phyloP scores from a whole-genome alignment of 1,139 yeast genomes.

The Meyerozyma sp. region DNA sequence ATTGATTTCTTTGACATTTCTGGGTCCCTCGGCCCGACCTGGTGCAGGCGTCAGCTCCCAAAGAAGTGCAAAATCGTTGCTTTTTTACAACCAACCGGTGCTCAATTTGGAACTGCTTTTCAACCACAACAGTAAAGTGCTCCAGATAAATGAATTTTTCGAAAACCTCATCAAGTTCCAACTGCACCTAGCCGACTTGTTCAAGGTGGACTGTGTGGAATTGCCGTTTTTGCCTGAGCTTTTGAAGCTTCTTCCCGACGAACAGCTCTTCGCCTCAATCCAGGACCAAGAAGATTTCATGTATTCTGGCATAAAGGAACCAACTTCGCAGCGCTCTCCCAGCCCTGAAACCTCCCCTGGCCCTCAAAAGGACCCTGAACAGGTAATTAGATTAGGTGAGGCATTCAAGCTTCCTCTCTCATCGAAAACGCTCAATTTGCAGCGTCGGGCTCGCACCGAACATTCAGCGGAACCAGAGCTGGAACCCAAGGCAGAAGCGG shows the following conservation, averaged over 20 bases:
- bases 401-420: constrained; percentile 36
- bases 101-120: constrained; percentile 25
- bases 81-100: constrained; percentile 25
- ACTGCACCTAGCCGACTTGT: constrained; percentile 19
- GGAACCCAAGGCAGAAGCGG: constrained; percentile 1
- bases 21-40: constrained; percentile 4
- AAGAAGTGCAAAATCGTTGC: constrained; percentile 6
- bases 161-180: constrained; percentile 37
- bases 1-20: constrained; percentile 22
- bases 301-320: constrained; percentile 13
- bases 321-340: neutral
- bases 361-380: constrained; percentile 14
- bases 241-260: constrained; percentile 24
- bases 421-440: constrained; percentile 37
- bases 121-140: constrained; percentile 20
- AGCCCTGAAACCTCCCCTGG: neutral
- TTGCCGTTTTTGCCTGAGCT: constrained; percentile 34
- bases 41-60: constrained; percentile 4
- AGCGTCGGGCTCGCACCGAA: constrained; percentile 17
- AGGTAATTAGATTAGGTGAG: constrained; percentile 32
- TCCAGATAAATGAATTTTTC: constrained; percentile 32
- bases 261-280: constrained; percentile 30
- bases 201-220: constrained; percentile 13
- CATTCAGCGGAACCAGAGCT: neutral
- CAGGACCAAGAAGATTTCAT: constrained; percentile 29